Percentiles rank a stretch among this genome's conserved stretches.
phyloP scores from a whole-genome alignment of 1,284 basidiomycete species.

The Trichosporon asahii region DNA sequence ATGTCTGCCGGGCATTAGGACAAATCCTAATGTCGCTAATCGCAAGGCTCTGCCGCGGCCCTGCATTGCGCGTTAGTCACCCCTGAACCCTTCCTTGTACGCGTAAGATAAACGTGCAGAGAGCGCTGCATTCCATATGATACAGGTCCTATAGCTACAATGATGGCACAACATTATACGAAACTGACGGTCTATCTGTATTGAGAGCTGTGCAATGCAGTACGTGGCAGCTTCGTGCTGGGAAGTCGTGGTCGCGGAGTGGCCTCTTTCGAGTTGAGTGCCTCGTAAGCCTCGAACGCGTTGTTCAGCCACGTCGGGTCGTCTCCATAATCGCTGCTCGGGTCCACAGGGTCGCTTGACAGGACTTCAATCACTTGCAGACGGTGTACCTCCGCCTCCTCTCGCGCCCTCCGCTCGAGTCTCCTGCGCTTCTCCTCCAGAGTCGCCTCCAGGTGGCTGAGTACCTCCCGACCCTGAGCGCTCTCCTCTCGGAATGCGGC shows the following conservation, averaged over 20 bases:
- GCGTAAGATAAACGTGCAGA: background rate
- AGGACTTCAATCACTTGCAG: background rate
- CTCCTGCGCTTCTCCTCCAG: constrained; percentile 1
- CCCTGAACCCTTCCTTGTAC: background rate
- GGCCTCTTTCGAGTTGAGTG: background rate
- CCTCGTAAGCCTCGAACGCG: background rate
- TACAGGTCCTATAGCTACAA: constrained; percentile 4
- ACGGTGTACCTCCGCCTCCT: background rate
- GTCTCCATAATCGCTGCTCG: background rate
- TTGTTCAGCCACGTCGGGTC: background rate
- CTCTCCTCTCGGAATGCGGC: constrained; percentile 30
- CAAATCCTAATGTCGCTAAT: background rate
- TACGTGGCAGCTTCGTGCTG: background rate
- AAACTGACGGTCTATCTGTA: background rate
- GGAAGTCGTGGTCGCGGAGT: background rate
- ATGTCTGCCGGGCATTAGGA: background rate
- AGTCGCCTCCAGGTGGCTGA: background rate
- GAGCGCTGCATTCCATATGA: background rate
- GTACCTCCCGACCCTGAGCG: constrained; percentile 9
- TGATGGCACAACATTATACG: background rate
- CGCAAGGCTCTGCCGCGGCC: background rate
- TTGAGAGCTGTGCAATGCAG: background rate
- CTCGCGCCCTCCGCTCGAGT: constrained; percentile 8
- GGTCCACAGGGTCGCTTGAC: background rate
- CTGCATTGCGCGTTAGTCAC: background rate